Evolutionary conservation across 2,329 filamentous ascomycete species (phyloP), one percentile per base, ranked within the genome.

Genomic region (Neopestalotiopsis rosae): DNA sequence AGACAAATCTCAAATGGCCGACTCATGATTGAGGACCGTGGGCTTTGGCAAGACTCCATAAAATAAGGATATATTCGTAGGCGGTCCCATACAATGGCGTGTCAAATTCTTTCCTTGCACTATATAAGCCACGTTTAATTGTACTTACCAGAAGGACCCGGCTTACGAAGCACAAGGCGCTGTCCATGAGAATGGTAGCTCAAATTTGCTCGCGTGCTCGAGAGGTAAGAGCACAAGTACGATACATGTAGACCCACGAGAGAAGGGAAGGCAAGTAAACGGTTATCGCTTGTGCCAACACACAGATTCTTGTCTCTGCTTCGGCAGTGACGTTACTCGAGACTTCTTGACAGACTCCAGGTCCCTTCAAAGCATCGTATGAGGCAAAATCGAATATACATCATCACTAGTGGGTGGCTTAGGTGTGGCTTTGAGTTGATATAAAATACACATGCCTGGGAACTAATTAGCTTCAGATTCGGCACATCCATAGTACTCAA

Each of bases 41-140:
- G n/a, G 2, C 17, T 52, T 6, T 52, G n/a, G 2, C 5, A 52
- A 20, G n/a, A 52, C 45, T n/a, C 45, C 45, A 52, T 52, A 24
- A 52, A 52, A 52, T 52, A 24, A 52, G 20, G 45, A 52, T 52
- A 52, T 52, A 52, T 52, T 52, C 45, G 45, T 52, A 52, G 45
- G 45, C 45, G 45, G 45, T 52, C 17, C 45, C 45, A 52, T 52
- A 49, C 42, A 49, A 24, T 10, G 45, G 20, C 20, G 17, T 17
- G 5, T 52, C 13, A 52, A 24, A 52, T 52, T 52, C 45, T 52
- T 28, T 6, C 45, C 20, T n/a, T 52, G 45, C 2, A 2, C 42
- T 20, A 52, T 7, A 17, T 24, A 17, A 52, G 45, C 45, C 45
- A 52, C n/a, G 20, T 20, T 7, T 7, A 52, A 9, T 4, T 20